Conservation (phyloP, 1,139 yeast species). For the Nakaseomyces glabratus region DNA sequence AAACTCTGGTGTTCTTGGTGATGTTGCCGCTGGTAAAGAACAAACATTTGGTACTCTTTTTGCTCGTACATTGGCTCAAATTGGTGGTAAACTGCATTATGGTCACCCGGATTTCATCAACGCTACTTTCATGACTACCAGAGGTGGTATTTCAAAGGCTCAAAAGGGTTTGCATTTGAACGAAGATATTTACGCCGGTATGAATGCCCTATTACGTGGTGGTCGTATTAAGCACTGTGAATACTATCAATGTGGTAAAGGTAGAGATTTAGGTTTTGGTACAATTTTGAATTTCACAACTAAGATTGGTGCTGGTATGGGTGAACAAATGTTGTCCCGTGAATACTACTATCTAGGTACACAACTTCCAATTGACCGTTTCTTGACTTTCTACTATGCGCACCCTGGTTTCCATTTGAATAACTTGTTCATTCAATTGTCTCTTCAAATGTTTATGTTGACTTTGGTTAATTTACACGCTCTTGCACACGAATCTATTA, state of each 20-base stretch:
- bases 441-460: constrained; percentile 87
- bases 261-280: constrained; percentile 99
- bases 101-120: constrained; percentile 99
- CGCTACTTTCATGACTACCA: constrained; percentile 87
- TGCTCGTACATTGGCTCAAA: constrained; percentile 94
- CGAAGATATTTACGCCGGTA: constrained; percentile 99
- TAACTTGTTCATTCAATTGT: constrained; percentile 88
- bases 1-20: constrained; percentile 98
- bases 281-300: constrained; percentile 97
- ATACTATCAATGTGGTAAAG: constrained; percentile 99
- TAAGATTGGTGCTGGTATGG: constrained; percentile 99
- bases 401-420: constrained; percentile 99
- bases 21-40: constrained; percentile 99
- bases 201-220: constrained; percentile 95
- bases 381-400: constrained; percentile 94
- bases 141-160: constrained; percentile 99
- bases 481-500: constrained; percentile 79
- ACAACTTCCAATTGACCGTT: constrained; percentile 93
- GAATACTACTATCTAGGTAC: constrained; percentile 97
- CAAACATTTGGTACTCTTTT: constrained; percentile 98
- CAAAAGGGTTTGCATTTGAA: constrained; percentile 97
- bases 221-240: constrained; percentile 99
- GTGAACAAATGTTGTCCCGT: constrained; percentile 98
- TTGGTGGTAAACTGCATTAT: constrained; percentile 98
- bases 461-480: constrained; percentile 87